These are phyloP conservation scores for Leishmania tarentolae DNA, from an alignment of 208 protist species.

Conservation along the genomic window DNA sequence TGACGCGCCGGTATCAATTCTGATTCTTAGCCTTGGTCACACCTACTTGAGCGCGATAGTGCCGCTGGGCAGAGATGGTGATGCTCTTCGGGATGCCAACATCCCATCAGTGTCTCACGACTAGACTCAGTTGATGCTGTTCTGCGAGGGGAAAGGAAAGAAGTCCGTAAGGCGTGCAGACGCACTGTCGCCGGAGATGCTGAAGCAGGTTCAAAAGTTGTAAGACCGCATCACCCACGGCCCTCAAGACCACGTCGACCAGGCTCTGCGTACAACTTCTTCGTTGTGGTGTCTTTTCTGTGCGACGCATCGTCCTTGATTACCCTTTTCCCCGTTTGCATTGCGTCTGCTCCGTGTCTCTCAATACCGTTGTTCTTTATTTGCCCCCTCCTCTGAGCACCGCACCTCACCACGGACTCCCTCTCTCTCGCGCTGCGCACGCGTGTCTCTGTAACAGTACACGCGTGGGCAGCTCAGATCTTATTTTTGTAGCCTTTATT, in stretches of 20 bases:
- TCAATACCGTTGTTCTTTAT: neutral
- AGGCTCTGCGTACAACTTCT: neutral
- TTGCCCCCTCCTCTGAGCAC: neutral
- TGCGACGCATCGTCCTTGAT: neutral
- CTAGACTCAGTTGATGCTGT: conserved; percentile 80
- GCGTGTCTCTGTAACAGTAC: neutral
- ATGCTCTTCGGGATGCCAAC: conserved; percentile 17
- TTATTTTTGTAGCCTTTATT: neutral
- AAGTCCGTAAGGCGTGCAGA: conserved; percentile 42
- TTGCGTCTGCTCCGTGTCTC: neutral
- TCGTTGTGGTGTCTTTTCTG: neutral
- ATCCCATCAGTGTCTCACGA: conserved; percentile 33
- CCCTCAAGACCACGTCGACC: neutral
- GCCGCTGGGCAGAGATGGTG: conserved; percentile 90
- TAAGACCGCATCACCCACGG: conserved; percentile 18
- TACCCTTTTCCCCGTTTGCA: neutral
- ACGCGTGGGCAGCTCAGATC: neutral
- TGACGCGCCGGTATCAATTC: conserved; percentile 80
- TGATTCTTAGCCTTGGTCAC: conserved; percentile 92
- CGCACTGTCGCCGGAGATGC: conserved; percentile 56
- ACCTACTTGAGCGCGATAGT: conserved; percentile 92
- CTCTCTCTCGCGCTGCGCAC: neutral
- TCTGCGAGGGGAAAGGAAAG: conserved; percentile 43
- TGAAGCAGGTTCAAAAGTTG: conserved; percentile 44
- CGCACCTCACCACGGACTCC: neutral